Conservation (phyloP, 2,329 filamentous ascomycete genomes). For the Drechslerella dactyloides region DNA sequence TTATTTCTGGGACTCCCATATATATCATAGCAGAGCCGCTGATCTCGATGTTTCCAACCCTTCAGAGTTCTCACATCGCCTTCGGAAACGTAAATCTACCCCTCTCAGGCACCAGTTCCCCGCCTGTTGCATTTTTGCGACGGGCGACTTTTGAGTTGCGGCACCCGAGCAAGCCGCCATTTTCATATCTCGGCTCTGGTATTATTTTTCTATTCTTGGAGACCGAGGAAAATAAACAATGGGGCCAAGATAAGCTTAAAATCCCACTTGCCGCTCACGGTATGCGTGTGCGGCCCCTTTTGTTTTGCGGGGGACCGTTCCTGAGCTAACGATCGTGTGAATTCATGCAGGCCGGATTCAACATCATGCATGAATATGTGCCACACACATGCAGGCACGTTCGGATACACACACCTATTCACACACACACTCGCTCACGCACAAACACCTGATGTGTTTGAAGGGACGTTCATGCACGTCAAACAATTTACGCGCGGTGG, state of each 20-base stretch:
- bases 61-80: background rate
- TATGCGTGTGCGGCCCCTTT: background rate
- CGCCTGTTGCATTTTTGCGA: conserved; percentile 3
- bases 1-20: background rate
- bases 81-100: no score
- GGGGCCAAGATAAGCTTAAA: conserved; percentile 5
- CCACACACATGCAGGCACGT: conserved; percentile 1
- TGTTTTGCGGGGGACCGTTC: background rate
- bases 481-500: conserved; percentile 49
- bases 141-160: background rate
- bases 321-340: background rate
- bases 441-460: conserved; percentile 31
- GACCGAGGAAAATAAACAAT: background rate
- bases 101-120: no score
- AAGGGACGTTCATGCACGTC: conserved; percentile 41
- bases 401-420: no score
- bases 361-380: background rate
- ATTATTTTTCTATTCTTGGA: background rate
- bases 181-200: background rate
- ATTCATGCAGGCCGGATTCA: conserved; percentile 7
- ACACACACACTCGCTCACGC: conserved; percentile 1
- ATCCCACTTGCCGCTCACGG: conserved; percentile 7
- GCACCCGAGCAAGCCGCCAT: background rate
- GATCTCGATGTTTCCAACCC: conserved; percentile 3
- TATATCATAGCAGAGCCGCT: conserved; percentile 5